Base-by-base conservation (phyloP, 345 rosid genomes). In the Rhodamnia rubescens region DNA sequence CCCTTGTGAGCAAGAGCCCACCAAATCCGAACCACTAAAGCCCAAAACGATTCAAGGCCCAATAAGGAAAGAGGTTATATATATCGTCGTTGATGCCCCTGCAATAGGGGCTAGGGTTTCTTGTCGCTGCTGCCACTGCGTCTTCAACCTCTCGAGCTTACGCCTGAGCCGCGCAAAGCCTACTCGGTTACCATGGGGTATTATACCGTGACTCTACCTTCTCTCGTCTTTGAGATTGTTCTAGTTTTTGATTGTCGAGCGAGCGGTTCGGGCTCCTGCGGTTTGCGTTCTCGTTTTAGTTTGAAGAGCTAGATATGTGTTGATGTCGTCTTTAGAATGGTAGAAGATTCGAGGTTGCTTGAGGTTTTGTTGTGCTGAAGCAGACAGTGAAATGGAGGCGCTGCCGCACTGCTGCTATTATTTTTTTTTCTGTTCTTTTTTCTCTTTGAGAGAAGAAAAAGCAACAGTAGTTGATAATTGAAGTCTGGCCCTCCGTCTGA, bases 291-390 rank as follows among this genome's bases (percentile, higher is more conserved):
- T 7, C 78, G 24, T 18, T 18, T 9, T 18, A 36, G 47, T 36
- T 36, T 8, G 24, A 64, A 64, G 80, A 69, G 80, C 47, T 69
- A 36, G 80, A 1, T 21, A 0, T 18, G 47, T 0, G 74, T 32
- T 18, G 0, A 9, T 18, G 1, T 69, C 47, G 47, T 36, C 47
- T 69, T 0, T 18, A 8, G 7, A 16, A 21, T 18, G 0, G 47
- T 32, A 1, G 47, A 18, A 69, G 47, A 0, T 69, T 69, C 10
- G 44, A 69, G 47, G 47, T 18, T 69, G 1, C 78, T 69, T 20
- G 78, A 8, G 26, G 42, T 15, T 7, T 20, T 15, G 74, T 1
- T 29, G 74, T 61, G 2, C 74, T 1, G 42, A 18, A 69, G 47
- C 78, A 36, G 44, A 36, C 24, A 47, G 18, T 36, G 78, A 1